phyloP scores from a whole-genome alignment of 139 green algal genomes.

The Tetraselmis striata region DNA sequence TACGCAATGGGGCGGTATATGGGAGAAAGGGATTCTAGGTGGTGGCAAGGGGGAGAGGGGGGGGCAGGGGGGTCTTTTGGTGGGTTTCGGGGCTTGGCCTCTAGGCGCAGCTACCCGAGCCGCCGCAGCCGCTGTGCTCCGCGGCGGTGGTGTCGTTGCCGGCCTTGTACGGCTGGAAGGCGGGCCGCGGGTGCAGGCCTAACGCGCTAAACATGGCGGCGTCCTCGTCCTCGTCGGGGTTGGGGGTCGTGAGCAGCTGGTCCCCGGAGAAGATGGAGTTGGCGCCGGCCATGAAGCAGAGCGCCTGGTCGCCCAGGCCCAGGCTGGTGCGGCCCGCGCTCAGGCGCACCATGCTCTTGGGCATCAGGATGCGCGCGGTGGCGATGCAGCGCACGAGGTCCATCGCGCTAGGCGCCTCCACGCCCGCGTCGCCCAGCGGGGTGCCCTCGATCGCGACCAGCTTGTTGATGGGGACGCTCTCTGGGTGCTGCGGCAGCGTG shows the following conservation, averaged over 20 bases:
- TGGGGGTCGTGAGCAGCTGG: conserved; percentile 95
- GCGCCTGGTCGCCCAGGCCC: conserved; percentile 60
- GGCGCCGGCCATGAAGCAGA: conserved; percentile 95
- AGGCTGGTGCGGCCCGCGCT: conserved; percentile 70
- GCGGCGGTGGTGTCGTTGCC: conserved; percentile 40
- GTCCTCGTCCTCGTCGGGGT: conserved; percentile 79
- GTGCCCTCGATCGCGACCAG: conserved; percentile 91
- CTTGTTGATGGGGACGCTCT: conserved; percentile 95
- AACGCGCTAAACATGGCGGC: conserved; percentile 74
- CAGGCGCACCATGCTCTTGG: conserved; percentile 81
- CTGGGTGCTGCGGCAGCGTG: conserved; percentile 91
- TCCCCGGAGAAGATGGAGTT: conserved; percentile 98
- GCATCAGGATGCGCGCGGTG: conserved; percentile 93
- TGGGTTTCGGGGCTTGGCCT: neutral
- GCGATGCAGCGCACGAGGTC: conserved; percentile 92
- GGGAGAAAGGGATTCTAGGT: no score
- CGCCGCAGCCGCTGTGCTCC: neutral
- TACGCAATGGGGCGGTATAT: no score
- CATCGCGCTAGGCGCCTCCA: conserved; percentile 42
- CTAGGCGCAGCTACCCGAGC: neutral
- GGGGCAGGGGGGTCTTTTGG: neutral
- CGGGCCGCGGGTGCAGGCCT: conserved; percentile 65
- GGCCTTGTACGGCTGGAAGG: conserved; percentile 71
- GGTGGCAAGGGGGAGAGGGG: neutral
- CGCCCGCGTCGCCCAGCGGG: conserved; percentile 66